Evolutionary conservation across 768 basidiomycete genomes (phyloP).

Genomic region (Phlegmacium glaucopus): DNA sequence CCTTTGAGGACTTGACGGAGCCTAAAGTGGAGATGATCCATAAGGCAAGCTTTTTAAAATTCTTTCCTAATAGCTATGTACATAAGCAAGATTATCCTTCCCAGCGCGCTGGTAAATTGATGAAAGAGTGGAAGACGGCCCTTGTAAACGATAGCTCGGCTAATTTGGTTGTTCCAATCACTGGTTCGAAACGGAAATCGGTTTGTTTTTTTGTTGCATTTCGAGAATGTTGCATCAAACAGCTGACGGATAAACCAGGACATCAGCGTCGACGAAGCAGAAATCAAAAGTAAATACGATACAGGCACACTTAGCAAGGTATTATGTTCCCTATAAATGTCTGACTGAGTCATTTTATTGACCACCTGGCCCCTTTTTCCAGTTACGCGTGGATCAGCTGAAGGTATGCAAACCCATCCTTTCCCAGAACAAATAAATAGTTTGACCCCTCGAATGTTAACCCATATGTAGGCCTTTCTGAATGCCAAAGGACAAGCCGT

Average conservation of each 20-base stretch:
- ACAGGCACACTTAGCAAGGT: slow-evolving; percentile 66
- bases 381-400: slow-evolving; percentile 78
- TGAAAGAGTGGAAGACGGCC: slow-evolving; percentile 69
- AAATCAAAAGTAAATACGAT: slow-evolving; percentile 66
- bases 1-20: slow-evolving; percentile 78
- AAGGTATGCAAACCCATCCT: slow-evolving; percentile 51
- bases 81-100: slow-evolving; percentile 3
- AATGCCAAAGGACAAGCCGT: slow-evolving; percentile 58
- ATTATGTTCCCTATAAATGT: slow-evolving; percentile 14
- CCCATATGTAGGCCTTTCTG: slow-evolving; percentile 59
- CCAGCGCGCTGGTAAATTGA: slow-evolving; percentile 33
- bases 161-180: slow-evolving; percentile 40
- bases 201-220: slow-evolving; percentile 37
- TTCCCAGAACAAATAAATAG: slow-evolving; percentile 2
- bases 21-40: slow-evolving; percentile 80
- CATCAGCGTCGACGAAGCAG: slow-evolving; percentile 62
- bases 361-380: slow-evolving; percentile 8
- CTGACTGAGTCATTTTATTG: slow-evolving; percentile 7
- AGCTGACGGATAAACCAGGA: slow-evolving; percentile 39
- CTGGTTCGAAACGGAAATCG: slow-evolving; percentile 69
- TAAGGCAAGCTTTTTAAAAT: slow-evolving; percentile 43
- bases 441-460: slow-evolving; percentile 7
- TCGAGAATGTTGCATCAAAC: not conserved
- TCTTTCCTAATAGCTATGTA: not conserved
- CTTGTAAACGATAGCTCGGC: slow-evolving; percentile 65